Base-by-base conservation (phyloP, 164 flowering plant genomes). In the Umbilicus rupestris region DNA sequence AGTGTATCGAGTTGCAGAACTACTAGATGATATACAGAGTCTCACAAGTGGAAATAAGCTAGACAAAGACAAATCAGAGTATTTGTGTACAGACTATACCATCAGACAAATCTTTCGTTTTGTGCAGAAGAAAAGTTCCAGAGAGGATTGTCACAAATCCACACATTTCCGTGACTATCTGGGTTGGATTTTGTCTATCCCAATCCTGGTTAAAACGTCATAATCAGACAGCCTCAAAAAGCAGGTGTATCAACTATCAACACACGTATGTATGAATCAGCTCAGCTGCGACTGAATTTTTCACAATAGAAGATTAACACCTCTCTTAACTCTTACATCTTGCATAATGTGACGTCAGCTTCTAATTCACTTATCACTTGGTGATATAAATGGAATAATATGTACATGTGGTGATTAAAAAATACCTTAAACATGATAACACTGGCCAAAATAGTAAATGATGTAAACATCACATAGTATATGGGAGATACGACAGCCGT, bases 401-500 rank as follows among this genome's bases (percentile, higher is more conserved):
- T 17, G 65, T 28, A 31, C 12, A 26, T 15, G 11, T 28, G 41
- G 22, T 66, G 7, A 14, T 46, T 12, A 52, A 22, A 33, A 67
- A 63, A 62, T 86, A 86, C 95, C 93, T 90, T 90, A 71, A 90
- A 90, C 93, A 90, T 87, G 73, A 89, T 89, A 39, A 86, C 79
- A 69, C 95, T 88, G 28, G 95, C 95, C 80, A 88, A 64, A 74
- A 88, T 88, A 20, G 95, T 88, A 19, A 88, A 73, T 37, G 85
- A 76, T 33, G 95, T 88, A 73, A 88, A 88, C 91, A 86, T 83
- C 65, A 82, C 92, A 72, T 85, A 88, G 66, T 88, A 88, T 65
- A 88, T 85, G 20, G 95, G 95, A 73, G 95, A 88, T 52, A 89
- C 96, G 66, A 89, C 90, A 39, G 96, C 96, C 17, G 96, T 89